Evolutionary conservation across 2,329 filamentous ascomycete species (phyloP), one percentile per base, ranked within the genome.

Genomic region (Coniella vitis): DNA sequence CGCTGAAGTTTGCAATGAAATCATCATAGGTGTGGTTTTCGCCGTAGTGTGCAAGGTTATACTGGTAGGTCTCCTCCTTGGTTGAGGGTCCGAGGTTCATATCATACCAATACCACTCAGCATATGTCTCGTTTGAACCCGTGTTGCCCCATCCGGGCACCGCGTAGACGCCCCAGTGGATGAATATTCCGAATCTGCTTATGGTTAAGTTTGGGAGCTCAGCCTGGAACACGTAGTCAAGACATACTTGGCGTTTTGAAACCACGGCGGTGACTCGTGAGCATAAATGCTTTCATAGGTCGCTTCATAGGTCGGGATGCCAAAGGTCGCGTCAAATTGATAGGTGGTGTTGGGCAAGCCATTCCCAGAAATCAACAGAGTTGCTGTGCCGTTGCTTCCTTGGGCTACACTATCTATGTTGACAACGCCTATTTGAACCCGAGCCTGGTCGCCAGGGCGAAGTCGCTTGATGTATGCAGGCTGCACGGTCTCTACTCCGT

Each of bases 91-190:
- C 49, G 2, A 16, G 17, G 19, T 53, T 53, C 51, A 53, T 45
- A 14, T 47, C 22, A 29, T 36, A 53, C 51, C 51, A 53, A 45
- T 53, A 53, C 51, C 51, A 71, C 54, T 72, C 69, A 1, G 69
- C 66, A 43, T 72, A 72, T 22, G 61, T 65, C 53, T 72, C 69
- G 44, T 67, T 56, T 1, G 62, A 59, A 3, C 61, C 60, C 4
- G 64, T 64, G 54, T 70, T 69, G 3, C 77, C 78, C 75, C 76
- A 81, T 3, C 71, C 76, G 0, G 77, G 72, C 1, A 80, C 76
- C 0, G 74, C 61, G 54, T 79, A 81, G 0, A 71, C 64, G 0
- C 78, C 77, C 75, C 78, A 81, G 52, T 81, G 78, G 36, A 81
- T 75, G 56, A 82, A 81, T 34, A 81, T 81, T 0, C 78, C 78